Evolutionary conservation across 169 alveolate genomes (phyloP), one percentile per base, ranked within the genome.

Genomic region (Plasmodium cynomolgi): DNA sequence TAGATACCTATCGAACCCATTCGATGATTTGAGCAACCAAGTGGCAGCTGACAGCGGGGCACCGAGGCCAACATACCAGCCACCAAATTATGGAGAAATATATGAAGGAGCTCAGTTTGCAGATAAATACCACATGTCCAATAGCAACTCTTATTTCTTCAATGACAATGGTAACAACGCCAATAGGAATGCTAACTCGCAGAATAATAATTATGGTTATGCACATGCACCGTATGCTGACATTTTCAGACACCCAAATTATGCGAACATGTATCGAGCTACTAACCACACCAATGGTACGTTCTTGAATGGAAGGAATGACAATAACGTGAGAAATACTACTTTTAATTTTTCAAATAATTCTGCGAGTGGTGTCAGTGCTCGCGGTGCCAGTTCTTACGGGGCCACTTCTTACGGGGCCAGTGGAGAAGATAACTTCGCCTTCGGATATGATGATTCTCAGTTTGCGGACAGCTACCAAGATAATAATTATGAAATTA

Each of bases 31-130:
- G 5, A 68, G 39, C n/a, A 23, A 68, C 37, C 77, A 68, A 68
- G 41, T 20, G 37, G 31, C 3, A 68, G 13, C n/a, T 5, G 3
- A 9, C 77, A 68, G 7, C 7, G 7, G 23, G 23, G 37, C 77
- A 1, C 77, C 3, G 6, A 29, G 77, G 6, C 2, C 20, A 68
- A 26, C 37, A 26, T 79, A 79, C 11, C 72, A 79, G 41, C 33
- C 47, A 41, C 39, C 84, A 13, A 80, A 80, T 11, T 37, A 80
- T 80, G 84, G 58, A 8, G 84, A 80, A 31, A 0, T 50, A 17
- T 80, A 44, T 80, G 84, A 80, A 80, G 39, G 34, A 20, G 84
- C 84, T 20, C 84, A 80, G 17, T 80, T 80, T 80, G 58, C 26
- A 4, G 84, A 80, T 5, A 44, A 15, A 15, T 80, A 80, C 31